Percentiles rank a stretch among this genome's conserved stretches.
These are phyloP conservation scores for Chenopodium quinoa DNA, from an alignment of 148 eudicot species.

Conservation along the genomic window DNA sequence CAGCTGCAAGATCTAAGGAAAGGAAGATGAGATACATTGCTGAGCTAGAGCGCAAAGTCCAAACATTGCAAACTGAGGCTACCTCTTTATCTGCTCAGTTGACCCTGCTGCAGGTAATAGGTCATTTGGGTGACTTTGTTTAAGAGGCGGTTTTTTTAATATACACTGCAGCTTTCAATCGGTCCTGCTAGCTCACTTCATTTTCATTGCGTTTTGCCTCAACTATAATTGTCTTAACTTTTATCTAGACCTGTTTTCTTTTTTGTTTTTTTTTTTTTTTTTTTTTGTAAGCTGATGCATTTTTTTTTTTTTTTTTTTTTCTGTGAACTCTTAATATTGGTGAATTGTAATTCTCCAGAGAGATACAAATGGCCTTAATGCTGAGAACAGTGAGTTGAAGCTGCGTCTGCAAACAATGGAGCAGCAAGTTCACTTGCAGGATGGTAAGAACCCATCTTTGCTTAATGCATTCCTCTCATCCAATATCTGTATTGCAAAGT, in stretches of 20 bases:
- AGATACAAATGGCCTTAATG: slow-evolving; percentile 81
- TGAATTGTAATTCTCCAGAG: slow-evolving; percentile 44
- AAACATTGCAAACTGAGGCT: slow-evolving; percentile 75
- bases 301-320: neutral
- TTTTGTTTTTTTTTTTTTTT: neutral
- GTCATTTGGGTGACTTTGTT: neutral
- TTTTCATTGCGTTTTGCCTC: neutral
- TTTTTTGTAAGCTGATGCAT: neutral
- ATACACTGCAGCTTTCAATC: slow-evolving; percentile 7
- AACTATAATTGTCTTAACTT: neutral
- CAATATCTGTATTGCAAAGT: neutral
- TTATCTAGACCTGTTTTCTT: neutral
- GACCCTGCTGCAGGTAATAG: slow-evolving; percentile 64
- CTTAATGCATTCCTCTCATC: neutral
- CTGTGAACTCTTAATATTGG: slow-evolving; percentile 1
- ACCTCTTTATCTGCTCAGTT: slow-evolving; percentile 73
- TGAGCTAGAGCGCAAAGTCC: slow-evolving; percentile 79
- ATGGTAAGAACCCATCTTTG: slow-evolving; percentile 51
- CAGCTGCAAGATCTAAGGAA: slow-evolving; percentile 89
- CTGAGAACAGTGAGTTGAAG: slow-evolving; percentile 91
- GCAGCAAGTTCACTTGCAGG: slow-evolving; percentile 96
- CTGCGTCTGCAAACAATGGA: slow-evolving; percentile 92
- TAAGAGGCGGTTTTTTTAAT: neutral
- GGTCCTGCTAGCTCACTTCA: neutral
- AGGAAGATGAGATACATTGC: slow-evolving; percentile 84